Evolutionary conservation across 495 filamentous ascomycete genomes (phyloP).

Genomic region (Glarea lozoyensis): DNA sequence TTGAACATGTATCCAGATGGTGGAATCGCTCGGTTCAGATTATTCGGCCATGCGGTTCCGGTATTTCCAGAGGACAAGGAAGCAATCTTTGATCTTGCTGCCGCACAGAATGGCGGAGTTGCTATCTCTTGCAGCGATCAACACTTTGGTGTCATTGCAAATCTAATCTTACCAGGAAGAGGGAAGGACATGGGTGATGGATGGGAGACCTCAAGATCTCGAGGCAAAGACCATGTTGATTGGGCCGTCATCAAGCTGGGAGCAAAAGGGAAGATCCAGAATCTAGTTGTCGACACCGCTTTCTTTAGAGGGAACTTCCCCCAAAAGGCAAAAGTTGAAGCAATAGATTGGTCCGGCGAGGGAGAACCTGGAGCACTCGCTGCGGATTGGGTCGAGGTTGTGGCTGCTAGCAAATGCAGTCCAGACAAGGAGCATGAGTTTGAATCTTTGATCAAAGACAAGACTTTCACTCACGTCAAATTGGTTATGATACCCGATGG

Average conservation of each 20-base stretch:
- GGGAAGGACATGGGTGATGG: constrained; percentile 92
- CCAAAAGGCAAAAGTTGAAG: constrained; percentile 63
- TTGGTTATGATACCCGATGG: constrained; percentile 88
- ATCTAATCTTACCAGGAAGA: constrained; percentile 75
- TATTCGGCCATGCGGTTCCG: constrained; percentile 71
- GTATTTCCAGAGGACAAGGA: constrained; percentile 54
- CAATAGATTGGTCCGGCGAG: constrained; percentile 43
- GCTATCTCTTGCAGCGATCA: constrained; percentile 72
- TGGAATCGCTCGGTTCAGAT: constrained; percentile 78
- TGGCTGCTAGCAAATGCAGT: constrained; percentile 56
- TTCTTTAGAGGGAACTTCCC: constrained; percentile 90
- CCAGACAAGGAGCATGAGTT: constrained; percentile 82
- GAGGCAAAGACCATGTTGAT: constrained; percentile 70
- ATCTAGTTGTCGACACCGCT: constrained; percentile 76
- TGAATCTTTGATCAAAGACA: constrained; percentile 39
- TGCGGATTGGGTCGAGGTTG: constrained; percentile 59
- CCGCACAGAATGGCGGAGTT: constrained; percentile 72
- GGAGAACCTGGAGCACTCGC: constrained; percentile 50
- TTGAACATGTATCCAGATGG: constrained; percentile 91
- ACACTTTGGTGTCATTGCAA: constrained; percentile 77
- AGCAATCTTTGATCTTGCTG: constrained; percentile 70
- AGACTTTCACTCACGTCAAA: constrained; percentile 70
- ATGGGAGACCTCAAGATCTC: constrained; percentile 82
- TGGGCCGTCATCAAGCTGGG: constrained; percentile 80
- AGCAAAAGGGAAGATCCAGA: constrained; percentile 56